Percentiles rank a stretch among this genome's conserved stretches.
phyloP scores from a whole-genome alignment of 1,284 basidiomycete genomes.

The Stygiomarasmius scandens region DNA sequence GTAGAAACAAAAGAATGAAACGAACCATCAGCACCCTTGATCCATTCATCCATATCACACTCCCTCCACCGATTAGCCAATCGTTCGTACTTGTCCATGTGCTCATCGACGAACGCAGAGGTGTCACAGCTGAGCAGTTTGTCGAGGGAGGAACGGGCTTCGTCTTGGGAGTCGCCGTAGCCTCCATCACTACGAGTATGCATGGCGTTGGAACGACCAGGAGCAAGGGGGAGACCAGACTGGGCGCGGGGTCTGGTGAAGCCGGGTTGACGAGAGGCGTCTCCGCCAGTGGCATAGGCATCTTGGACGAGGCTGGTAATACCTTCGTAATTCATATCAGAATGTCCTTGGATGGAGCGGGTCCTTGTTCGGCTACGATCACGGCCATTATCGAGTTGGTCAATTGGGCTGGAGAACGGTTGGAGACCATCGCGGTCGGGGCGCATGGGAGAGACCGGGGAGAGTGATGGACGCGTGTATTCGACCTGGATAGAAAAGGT shows the following conservation, averaged over 20 bases:
- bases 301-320: no score
- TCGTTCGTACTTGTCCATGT: conserved; percentile 35
- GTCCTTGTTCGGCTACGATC: not conserved
- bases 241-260: no score
- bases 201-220: not conserved
- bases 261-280: no score
- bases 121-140: conserved; percentile 36
- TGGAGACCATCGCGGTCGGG: conserved; percentile 11
- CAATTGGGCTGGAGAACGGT: conserved; percentile 15
- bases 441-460: not conserved
- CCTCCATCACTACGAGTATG: not conserved
- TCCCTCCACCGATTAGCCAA: conserved; percentile 35
- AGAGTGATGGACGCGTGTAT: not conserved
- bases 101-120: conserved; percentile 32
- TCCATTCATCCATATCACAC: conserved; percentile 41
- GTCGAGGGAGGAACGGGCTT: conserved; percentile 21
- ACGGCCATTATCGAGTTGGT: conserved; percentile 3
- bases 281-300: no score
- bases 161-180: conserved; percentile 1
- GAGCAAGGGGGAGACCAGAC: not conserved
- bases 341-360: not conserved
- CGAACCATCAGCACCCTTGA: conserved; percentile 38
- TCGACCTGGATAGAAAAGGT: not conserved
- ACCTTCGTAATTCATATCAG: not conserved
- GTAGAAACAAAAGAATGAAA: not conserved